Base-by-base conservation (phyloP, 345 rosid species). In the Populus tremula region DNA sequence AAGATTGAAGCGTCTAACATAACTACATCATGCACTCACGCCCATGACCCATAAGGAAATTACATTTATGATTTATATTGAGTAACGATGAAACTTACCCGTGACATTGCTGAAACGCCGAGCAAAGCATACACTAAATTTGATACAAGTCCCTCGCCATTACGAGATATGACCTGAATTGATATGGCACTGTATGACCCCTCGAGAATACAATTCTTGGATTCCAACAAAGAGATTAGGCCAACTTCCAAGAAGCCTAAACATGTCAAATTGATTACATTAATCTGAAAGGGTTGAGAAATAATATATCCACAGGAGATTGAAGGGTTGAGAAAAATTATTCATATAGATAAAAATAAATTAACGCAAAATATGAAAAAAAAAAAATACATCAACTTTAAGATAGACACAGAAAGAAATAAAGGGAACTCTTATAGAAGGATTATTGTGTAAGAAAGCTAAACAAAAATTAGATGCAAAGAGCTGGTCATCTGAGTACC, bases 91-190 rank as follows among this genome's bases (percentile, higher is more conserved):
- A 18, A 66, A 71, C 74, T 85, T 93, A 95, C 99, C 94, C 97
- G 87, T 77, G 99, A 91, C 98, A 94, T 91, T 79, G 99, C 98
- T 62, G 98, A 94, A 78, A 93, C 92, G 78, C 99, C 98, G 71
- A 94, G 97, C 83, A 94, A 84, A 83, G 97, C 97, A 89, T 94
- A 94, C 73, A 94, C 85, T 62, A 93, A 84, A 83, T 91, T 93
- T 77, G 98, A 94, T 72, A 93, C 86, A 71, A 95, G 96, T 71
- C 97, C 98, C 84, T 94, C 98, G 63, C 98, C 99, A 74, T 91
- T 89, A 78, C 80, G 94, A 79, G 92, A 90, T 81, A 88, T 83
- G 78, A 93, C 91, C 84, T 91, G 94, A 84, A 95, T 82, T 72
- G 87, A 84, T 72, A 84, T 85, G 63, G 88, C 89, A 73, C 88